Evolutionary conservation across 257 asterid species (phyloP).

Genomic region (Ehretia macrophylla): DNA sequence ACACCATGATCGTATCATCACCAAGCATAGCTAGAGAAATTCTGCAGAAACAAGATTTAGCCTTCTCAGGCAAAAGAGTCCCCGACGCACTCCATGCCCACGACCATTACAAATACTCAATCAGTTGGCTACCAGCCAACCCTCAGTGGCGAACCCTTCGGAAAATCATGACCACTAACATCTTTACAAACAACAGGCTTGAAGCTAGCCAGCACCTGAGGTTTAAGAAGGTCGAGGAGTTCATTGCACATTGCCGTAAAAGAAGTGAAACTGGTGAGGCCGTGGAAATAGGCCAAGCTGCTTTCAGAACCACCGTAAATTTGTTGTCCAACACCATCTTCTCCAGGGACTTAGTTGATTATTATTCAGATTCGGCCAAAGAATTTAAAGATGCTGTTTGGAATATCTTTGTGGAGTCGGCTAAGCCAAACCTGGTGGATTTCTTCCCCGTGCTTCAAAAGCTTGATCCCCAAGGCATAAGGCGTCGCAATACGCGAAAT

Average conservation of each 20-base stretch:
- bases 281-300: conserved; percentile 22
- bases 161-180: conserved; percentile 39
- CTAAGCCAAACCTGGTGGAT: conserved; percentile 61
- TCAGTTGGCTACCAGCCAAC: conserved; percentile 12
- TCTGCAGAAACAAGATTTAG: conserved; percentile 29
- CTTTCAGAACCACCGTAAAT: conserved; percentile 32
- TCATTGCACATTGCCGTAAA: conserved; percentile 42
- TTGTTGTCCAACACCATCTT: conserved; percentile 46
- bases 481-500: conserved; percentile 45
- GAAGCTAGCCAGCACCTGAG: conserved; percentile 50
- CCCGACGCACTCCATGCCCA: conserved; percentile 21
- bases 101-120: conserved; percentile 15
- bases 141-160: conserved; percentile 21
- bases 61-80: conserved; percentile 16
- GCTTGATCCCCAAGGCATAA: conserved; percentile 60
- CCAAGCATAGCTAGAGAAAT: conserved; percentile 57
- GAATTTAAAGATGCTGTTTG: conserved; percentile 59
- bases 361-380: conserved; percentile 42
- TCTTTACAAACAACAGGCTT: conserved; percentile 55
- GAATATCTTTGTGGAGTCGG: conserved; percentile 46
- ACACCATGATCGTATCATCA: conserved; percentile 58
- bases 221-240: conserved; percentile 51
- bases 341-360: conserved; percentile 45
- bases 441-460: conserved; percentile 41
- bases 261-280: conserved; percentile 36